These are phyloP conservation scores for Isatis lusitanica DNA, from an alignment of 441 rosid genomes.

Conservation along the genomic window DNA sequence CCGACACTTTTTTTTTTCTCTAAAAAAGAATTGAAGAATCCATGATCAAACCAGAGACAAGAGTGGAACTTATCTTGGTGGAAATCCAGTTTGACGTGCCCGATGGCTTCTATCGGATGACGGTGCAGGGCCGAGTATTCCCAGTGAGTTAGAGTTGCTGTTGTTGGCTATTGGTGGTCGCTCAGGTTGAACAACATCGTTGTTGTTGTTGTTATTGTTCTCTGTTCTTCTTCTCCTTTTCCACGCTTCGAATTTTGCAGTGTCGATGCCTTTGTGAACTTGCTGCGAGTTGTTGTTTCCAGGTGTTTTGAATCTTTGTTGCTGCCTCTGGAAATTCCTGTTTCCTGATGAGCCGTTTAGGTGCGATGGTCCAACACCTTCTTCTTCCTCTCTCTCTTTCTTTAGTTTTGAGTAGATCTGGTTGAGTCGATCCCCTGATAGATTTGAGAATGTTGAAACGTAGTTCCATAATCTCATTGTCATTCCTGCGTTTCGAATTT, in stretches of 20 bases:
- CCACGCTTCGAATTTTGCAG: slow-evolving; percentile 83
- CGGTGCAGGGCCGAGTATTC: slow-evolving; percentile 98
- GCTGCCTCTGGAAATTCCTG: slow-evolving; percentile 55
- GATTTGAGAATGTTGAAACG: slow-evolving; percentile 91
- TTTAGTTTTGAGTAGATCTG: slow-evolving; percentile 92
- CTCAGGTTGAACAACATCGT: slow-evolving; percentile 40
- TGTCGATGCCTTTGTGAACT: slow-evolving; percentile 58
- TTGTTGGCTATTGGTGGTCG: slow-evolving; percentile 44
- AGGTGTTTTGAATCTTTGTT: slow-evolving; percentile 54
- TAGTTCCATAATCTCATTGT: slow-evolving; percentile 86
- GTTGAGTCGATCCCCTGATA: slow-evolving; percentile 83
- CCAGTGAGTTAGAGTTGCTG: slow-evolving; percentile 67
- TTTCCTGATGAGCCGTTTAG: slow-evolving; percentile 53
- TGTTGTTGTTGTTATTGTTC: slow-evolving; percentile 47
- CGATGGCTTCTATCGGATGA: slow-evolving; percentile 74
- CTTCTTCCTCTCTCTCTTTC: slow-evolving; percentile 78
- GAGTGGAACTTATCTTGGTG: slow-evolving; percentile 47
- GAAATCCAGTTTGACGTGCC: slow-evolving; percentile 62
- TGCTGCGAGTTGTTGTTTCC: slow-evolving; percentile 39
- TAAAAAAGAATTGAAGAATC: neutral
- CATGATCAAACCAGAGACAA: slow-evolving; percentile 12
- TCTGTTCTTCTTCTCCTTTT: slow-evolving; percentile 78
- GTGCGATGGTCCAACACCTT: slow-evolving; percentile 74
- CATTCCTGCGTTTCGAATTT: slow-evolving; percentile 64
- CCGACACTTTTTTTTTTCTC: neutral